These are phyloP conservation scores for Leucocoprinus sp. DNA, from an alignment of 768 basidiomycete genomes.

Conservation along the genomic window DNA sequence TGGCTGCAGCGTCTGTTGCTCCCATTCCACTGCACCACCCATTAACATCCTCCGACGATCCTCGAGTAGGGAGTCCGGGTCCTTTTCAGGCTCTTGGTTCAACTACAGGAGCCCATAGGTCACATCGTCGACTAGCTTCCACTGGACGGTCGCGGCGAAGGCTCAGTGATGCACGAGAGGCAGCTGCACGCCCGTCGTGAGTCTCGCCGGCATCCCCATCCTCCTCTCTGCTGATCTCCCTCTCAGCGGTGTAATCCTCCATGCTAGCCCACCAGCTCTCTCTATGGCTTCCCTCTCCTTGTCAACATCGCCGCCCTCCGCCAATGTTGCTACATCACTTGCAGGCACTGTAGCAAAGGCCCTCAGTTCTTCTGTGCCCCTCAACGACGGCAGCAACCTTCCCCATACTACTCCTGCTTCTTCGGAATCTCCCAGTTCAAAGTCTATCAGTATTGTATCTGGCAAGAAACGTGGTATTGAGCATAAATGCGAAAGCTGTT, in stretches of 20 bases:
- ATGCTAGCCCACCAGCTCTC: conserved; percentile 28
- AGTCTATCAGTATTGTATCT: conserved; percentile 28
- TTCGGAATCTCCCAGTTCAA: conserved; percentile 18
- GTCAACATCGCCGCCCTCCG: conserved; percentile 30
- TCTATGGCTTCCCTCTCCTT: conserved; percentile 38
- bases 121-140: conserved; percentile 67
- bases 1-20: conserved; percentile 43
- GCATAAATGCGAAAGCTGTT: conserved; percentile 90
- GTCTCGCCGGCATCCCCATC: conserved; percentile 17
- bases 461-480: conserved; percentile 78
- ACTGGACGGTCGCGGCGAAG: conserved; percentile 63
- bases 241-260: conserved; percentile 24
- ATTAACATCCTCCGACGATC: conserved; percentile 4
- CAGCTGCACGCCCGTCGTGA: conserved; percentile 66
- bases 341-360: conserved; percentile 17
- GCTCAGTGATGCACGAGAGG: conserved; percentile 74
- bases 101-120: conserved; percentile 26
- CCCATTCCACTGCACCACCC: conserved; percentile 32
- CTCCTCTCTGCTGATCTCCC: conserved; percentile 6
- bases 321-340: conserved; percentile 19
- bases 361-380: conserved; percentile 16
- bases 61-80: conserved; percentile 2
- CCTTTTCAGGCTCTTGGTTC: background rate
- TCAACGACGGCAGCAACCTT: conserved; percentile 20
- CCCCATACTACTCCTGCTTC: conserved; percentile 7